Base-by-base conservation (phyloP, 1,284 basidiomycete species). In the Takashimella tepidaria region DNA sequence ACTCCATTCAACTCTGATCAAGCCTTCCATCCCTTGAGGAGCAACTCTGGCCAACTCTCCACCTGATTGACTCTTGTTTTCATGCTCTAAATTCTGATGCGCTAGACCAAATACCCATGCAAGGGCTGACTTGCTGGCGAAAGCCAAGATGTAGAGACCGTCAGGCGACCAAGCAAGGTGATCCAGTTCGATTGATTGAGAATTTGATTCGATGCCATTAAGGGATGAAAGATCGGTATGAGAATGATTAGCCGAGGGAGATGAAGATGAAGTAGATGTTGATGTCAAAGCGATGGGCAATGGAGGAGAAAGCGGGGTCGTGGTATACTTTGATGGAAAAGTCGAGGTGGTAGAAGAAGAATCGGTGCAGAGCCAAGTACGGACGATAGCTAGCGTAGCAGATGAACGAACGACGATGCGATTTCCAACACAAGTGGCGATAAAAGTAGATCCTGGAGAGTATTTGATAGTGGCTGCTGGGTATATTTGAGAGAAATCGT, bases 1-100 rank as follows among this genome's bases (percentile, higher is more conserved):
- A 0, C 86, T 87, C 89, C 89, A 93, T 67, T 91, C 88, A 13
- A 84, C 87, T 64, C 83, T 86, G 13, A 83, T 80, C 41, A 92
- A 80, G 11, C 89, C 89, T 77, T 92, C 90, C n/a, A 83, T 80
- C 8, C 89, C 88, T 3, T 85, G 60, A 86, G 85, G 53, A 79
- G 79, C 20, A 83, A 87, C 49, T n/a, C 56, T 48, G n/a, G 66
- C 59, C 73, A 70, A 80, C 83, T 88, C 89, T 0, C 63, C 63
- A 8, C 62, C 58, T 21, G 80, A 75, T 64, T 89, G 87, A 64
- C 87, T 84, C 27, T 83, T 79, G 60, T 89, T 79, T 59, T 86
- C 85, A 70, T 83, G 31, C n/a, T n/a, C n/a, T n/a, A n/a, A n/a
- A n/a, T n/a, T n/a, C n/a, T n/a, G n/a, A n/a, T n/a, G n/a, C 1